Evolutionary conservation across 805 yeast species (phyloP), one percentile per base, ranked within the genome.

Genomic region (Clavispora phyllophila): DNA sequence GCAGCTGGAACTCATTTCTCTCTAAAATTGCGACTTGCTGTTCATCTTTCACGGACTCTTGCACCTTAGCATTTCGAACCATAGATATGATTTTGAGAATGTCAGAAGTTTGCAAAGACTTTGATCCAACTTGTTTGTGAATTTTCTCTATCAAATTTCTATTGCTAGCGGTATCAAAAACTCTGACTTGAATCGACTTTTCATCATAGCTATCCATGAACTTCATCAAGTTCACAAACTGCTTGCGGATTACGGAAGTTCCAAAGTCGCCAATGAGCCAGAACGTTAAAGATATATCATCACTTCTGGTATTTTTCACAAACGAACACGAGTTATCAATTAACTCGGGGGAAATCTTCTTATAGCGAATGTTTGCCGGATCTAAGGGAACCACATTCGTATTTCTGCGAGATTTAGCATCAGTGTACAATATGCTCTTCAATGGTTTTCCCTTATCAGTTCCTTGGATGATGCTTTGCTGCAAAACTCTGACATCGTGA

Each of bases 191-290:
- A 2, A 74, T 48, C 13, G 70, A 66, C 20, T 43, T 29, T 13
- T 48, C 43, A 13, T 54, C 51, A 14, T 61, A 49, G 9, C 50
- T 24, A 37, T 52, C 37, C 51, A 60, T 39, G 40, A 55, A 46
- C 31, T 59, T 48, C 26, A 73, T 48, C 0, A 73, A 46, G 25
- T 64, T 64, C 17, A 59, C 40, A 9, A 84, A 53, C 55, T 83
- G 87, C 4, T 61, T 46, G 23, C 73, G 50, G 7, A 75, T 63
- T 4, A 54, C 36, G 2, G 49, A 24, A 2, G 68, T 53, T 22
- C 66, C 61, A 43, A 82, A 73, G 51, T 81, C 78, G 28, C 87
- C 93, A 40, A 81, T 67, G 9, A 84, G 49, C 61, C 87, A 80
- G 8, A 81, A 56, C 0, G 65, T 54, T 3, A 58, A 75, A 0